phyloP scores from a whole-genome alignment of 2,329 filamentous ascomycete genomes.

The Tolypocladium pustulatum region DNA sequence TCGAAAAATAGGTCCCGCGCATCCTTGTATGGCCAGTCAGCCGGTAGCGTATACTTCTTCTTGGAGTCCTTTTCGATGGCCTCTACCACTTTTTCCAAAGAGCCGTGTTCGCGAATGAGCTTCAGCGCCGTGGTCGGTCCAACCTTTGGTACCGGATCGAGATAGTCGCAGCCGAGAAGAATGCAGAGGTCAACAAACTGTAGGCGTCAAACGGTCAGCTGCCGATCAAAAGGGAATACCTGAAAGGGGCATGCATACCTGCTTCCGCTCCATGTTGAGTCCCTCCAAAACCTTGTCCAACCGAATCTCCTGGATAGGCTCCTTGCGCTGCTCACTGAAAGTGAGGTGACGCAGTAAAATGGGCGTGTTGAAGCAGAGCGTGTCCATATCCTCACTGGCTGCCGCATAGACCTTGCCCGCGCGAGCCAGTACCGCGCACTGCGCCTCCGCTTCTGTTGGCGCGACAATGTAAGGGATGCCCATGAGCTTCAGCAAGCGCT shows the following conservation, averaged over 20 bases:
- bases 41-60: conserved; percentile 73
- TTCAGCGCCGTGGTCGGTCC: conserved; percentile 87
- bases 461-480: conserved; percentile 91
- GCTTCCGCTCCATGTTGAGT: conserved; percentile 74
- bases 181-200: conserved; percentile 98
- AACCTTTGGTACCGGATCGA: conserved; percentile 91
- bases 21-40: conserved; percentile 94
- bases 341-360: conserved; percentile 88
- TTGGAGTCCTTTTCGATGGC: conserved; percentile 66
- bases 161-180: conserved; percentile 92
- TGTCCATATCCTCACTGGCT: conserved; percentile 98
- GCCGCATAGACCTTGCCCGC: conserved; percentile 95
- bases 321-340: conserved; percentile 94
- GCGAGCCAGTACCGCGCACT: conserved; percentile 81
- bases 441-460: conserved; percentile 93
- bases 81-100: conserved; percentile 78
- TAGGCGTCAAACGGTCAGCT: not conserved
- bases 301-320: conserved; percentile 93
- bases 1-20: conserved; percentile 86
- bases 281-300: conserved; percentile 80
- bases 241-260: conserved; percentile 40
- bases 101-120: conserved; percentile 84
- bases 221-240: not conserved
- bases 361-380: conserved; percentile 86
- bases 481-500: conserved; percentile 85